Conservation (phyloP, 345 rosid genomes). For the Gossypium bickii region DNA sequence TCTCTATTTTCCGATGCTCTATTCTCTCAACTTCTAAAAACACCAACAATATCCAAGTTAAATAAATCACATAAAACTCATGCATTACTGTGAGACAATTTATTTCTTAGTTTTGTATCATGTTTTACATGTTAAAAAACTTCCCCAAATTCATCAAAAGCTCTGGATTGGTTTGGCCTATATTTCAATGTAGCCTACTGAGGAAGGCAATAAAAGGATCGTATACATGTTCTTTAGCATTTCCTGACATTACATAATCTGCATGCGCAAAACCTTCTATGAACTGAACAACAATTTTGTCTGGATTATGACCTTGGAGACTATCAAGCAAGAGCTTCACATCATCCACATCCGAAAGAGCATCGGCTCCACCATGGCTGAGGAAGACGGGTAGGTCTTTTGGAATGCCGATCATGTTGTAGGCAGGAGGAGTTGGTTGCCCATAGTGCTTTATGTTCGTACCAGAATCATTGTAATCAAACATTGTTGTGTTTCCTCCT, state of each 20-base stretch:
- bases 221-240: slow-evolving; percentile 40
- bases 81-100: no score
- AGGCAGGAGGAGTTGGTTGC: slow-evolving; percentile 32
- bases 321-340: slow-evolving; percentile 32
- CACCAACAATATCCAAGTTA: no score
- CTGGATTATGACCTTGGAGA: slow-evolving; percentile 31
- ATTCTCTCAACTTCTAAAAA: no score
- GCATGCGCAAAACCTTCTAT: slow-evolving; percentile 36
- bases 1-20: no score
- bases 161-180: no score
- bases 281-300: slow-evolving; percentile 31
- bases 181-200: no score
- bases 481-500: slow-evolving; percentile 38
- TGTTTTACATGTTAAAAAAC: no score
- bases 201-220: slow-evolving; percentile 44
- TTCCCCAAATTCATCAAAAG: no score
- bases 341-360: slow-evolving; percentile 36
- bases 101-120: no score
- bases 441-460: slow-evolving; percentile 43
- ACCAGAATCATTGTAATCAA: slow-evolving; percentile 28
- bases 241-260: slow-evolving; percentile 39
- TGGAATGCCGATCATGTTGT: slow-evolving; percentile 42
- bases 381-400: slow-evolving; percentile 40
- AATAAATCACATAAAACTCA: no score
- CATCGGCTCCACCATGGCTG: slow-evolving; percentile 43